phyloP scores from a whole-genome alignment of 306 rosid genomes.

The Macrotyloma uniflorum region DNA sequence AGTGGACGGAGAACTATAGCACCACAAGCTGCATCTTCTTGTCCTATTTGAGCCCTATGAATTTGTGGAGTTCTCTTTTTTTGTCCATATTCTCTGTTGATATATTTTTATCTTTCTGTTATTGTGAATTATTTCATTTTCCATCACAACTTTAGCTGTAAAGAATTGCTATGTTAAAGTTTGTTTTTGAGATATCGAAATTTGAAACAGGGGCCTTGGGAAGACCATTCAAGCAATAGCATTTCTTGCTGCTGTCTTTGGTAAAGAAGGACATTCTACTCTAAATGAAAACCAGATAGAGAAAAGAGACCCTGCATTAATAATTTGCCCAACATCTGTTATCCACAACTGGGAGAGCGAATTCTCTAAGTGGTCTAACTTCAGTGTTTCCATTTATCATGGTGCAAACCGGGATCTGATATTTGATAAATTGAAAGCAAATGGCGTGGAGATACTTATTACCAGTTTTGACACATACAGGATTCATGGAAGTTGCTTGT shows the following conservation, averaged over 20 bases:
- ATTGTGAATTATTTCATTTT: neutral
- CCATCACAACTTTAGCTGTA: conserved; percentile 1
- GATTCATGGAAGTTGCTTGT: conserved; percentile 72
- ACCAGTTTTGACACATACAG: conserved; percentile 92
- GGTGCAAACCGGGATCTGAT: conserved; percentile 82
- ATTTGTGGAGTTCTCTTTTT: conserved; percentile 11
- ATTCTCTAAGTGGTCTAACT: conserved; percentile 90
- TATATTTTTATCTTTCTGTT: neutral
- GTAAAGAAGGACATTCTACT: conserved; percentile 59
- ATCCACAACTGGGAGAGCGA: conserved; percentile 92
- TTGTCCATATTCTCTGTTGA: conserved; percentile 15
- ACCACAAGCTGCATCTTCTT: neutral
- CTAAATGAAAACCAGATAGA: conserved; percentile 39
- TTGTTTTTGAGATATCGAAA: conserved; percentile 43
- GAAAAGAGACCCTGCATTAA: conserved; percentile 70
- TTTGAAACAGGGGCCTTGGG: conserved; percentile 89
- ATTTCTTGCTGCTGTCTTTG: conserved; percentile 84
- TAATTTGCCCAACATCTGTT: conserved; percentile 87
- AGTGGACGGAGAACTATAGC: neutral
- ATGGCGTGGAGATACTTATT: conserved; percentile 73
- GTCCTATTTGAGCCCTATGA: neutral
- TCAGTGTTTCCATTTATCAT: conserved; percentile 76
- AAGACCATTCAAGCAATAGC: conserved; percentile 96
- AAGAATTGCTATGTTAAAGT: conserved; percentile 16
- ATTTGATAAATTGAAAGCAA: conserved; percentile 65